Base-by-base conservation (phyloP, 1,139 yeast species). In the Diutina scorzettiae region DNA sequence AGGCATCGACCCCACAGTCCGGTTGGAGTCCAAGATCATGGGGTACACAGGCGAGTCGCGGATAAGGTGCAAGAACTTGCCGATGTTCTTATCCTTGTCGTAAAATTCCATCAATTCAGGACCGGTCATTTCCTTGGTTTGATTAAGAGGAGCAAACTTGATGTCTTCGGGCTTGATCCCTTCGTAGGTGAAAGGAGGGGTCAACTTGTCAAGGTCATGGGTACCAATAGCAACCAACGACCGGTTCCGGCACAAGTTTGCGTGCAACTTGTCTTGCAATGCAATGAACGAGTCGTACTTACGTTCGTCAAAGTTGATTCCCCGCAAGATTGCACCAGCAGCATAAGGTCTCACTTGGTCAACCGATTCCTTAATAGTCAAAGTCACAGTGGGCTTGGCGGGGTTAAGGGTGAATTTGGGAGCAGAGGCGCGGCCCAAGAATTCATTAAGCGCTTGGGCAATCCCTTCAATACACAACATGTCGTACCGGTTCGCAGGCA, bases 381-480 rank as follows among this genome's bases (percentile, higher is more conserved):
- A 67, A 37, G 79, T 67, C 42, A 74, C 69, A 46, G 72, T 68
- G 46, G 95, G 91, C 44, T 65, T 64, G 37, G 63, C 60, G 20
- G 86, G 82, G 29, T 71, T 66, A 46, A 83, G 67, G 45, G 66
- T 76, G 69, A 74, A 91, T 28, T 64, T 61, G 43, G 98, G 96
- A 34, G 82, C 68, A 43, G 65, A 58, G 11, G 62, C 58, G 48
- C 75, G 76, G 31, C 93, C 95, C 54, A 89, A 71, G 58, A 85
- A 93, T 59, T 87, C 94, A 56, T 87, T 87, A 57, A 93, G 70
- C 1, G 97, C 93, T 57, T 87, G 94, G 1, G 96, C 86, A 61
- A 93, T 89, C 57, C 99, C 99, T 64, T 93, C 99, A 50, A 87
- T 82, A 69, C 98, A 93, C 52, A 93, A 78, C 91, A 93, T 79